Evolutionary conservation across 2,329 filamentous ascomycete species (phyloP), one percentile per base, ranked within the genome.

Genomic region (Colletotrichum somersetense): DNA sequence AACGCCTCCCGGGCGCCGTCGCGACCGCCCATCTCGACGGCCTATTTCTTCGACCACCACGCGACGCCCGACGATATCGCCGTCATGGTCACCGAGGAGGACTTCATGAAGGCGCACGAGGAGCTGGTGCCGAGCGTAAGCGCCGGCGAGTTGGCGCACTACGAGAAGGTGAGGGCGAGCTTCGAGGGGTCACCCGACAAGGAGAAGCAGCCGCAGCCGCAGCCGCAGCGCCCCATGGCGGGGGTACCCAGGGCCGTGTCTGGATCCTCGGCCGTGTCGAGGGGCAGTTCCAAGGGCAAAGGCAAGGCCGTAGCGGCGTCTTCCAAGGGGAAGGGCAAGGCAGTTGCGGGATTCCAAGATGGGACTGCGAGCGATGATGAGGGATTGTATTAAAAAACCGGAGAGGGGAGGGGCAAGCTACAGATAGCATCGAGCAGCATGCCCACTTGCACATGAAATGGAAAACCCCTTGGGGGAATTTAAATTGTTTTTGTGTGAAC

Each of bases 91-190:
- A 93, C 90, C 1, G 96, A 98, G 81, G 89, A 92, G 61, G 96
- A 99, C 81, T 99, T 99, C 79, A 80, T 92, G 30, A 89, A 89
- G 35, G 96, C 96, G 0, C 91, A 96, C 77, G 85, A 85, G 55
- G 96, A 98, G 83, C 87, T 99, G 52, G 91, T 98, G n/a, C 95
- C 95, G 20, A 95, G 92, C 83, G 96, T 99, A 63, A 97, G 94
- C 78, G 91, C 92, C 14, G 96, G 97, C 74, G 96, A 99, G 83
- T 84, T 99, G 52, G 89, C 92, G 59, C 96, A 99, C 79, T 99
- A 98, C 77, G 93, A 97, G 79, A 85, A 89, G 0, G 96, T 99
- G 7, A 87, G 96, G 50, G 90, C 88, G 23, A 89, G 90, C 23
- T 99, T 99, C 78, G 96, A 99, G 79, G 92, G 92, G 12, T 83